A percentile compares a stretch with the other conserved stretches of the same genome.
phyloP scores from a whole-genome alignment of 2,329 filamentous ascomycete genomes.

The Xylariales sp. region DNA sequence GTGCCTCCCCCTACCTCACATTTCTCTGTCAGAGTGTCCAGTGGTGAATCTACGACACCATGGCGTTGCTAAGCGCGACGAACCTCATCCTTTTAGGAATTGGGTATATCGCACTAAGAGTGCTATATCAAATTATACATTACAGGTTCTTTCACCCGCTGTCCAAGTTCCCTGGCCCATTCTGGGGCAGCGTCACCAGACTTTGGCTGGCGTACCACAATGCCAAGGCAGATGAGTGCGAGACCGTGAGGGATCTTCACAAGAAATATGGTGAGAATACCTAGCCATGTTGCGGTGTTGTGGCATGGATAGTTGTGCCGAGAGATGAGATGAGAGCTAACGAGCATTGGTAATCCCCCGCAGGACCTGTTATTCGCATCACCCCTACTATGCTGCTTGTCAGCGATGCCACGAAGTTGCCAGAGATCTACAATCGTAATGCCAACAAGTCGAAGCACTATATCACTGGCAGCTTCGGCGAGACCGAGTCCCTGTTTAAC shows the following conservation, averaged over 20 bases:
- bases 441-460: conserved; percentile 56
- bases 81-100: conserved; percentile 28
- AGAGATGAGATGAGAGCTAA: too few relatives aligned
- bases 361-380: conserved; percentile 48
- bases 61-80: conserved; percentile 29
- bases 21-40: too few relatives aligned
- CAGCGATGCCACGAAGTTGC: conserved; percentile 48
- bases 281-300: too few relatives aligned
- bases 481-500: conserved; percentile 52
- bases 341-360: too few relatives aligned
- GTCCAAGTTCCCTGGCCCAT: conserved; percentile 47
- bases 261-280: conserved; percentile 44
- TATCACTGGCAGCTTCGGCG: conserved; percentile 53
- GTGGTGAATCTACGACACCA: too few relatives aligned
- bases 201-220: conserved; percentile 52
- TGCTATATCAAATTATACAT: conserved; percentile 42
- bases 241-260: conserved; percentile 35
- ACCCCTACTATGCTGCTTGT: conserved; percentile 49
- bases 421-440: conserved; percentile 50
- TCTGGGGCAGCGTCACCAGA: conserved; percentile 48
- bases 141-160: conserved; percentile 50
- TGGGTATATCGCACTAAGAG: conserved; percentile 20
- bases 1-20: too few relatives aligned
- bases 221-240: conserved; percentile 38
- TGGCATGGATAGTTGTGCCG: too few relatives aligned